A percentile compares a stretch with the other conserved stretches of the same genome.
phyloP scores from a whole-genome alignment of 805 yeast genomes.

The Helenozyma baotianmanensis region DNA sequence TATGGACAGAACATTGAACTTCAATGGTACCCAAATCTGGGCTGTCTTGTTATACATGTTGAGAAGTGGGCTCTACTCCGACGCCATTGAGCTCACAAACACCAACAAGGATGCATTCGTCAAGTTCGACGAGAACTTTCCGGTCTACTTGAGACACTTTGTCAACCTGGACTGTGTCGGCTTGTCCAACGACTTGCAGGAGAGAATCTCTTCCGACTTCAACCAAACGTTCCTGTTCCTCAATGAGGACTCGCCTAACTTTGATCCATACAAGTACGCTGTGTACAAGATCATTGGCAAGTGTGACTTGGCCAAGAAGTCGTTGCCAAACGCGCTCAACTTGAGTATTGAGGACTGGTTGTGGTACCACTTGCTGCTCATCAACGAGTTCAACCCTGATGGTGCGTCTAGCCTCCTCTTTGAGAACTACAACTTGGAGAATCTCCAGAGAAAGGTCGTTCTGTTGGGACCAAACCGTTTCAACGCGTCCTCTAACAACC shows the following conservation, averaged over 20 bases:
- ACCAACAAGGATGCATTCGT: conserved; percentile 69
- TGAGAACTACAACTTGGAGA: conserved; percentile 68
- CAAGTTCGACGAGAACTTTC: conserved; percentile 81
- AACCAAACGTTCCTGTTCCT: conserved; percentile 71
- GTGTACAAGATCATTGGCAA: conserved; percentile 91
- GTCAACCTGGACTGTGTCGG: conserved; percentile 46
- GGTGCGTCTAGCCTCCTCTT: conserved; percentile 41
- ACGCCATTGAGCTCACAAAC: conserved; percentile 66
- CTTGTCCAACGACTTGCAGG: conserved; percentile 63
- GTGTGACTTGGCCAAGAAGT: conserved; percentile 66
- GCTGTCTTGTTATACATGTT: conserved; percentile 79
- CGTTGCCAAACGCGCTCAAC: conserved; percentile 63
- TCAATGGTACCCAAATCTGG: conserved; percentile 93
- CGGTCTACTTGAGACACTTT: conserved; percentile 70
- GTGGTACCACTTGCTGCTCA: conserved; percentile 84
- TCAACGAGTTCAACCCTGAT: conserved; percentile 45
- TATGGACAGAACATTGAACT: conserved; percentile 34
- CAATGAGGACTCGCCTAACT: conserved; percentile 44
- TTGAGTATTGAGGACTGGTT: conserved; percentile 92
- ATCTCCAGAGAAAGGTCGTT: conserved; percentile 67
- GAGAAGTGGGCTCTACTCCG: conserved; percentile 77
- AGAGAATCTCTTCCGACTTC: conserved; percentile 73
- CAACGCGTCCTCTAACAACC: conserved; percentile 58
- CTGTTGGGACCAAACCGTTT: conserved; percentile 73
- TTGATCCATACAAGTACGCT: conserved; percentile 88